These are phyloP conservation scores for Vicia villosa DNA, from an alignment of 306 rosid species.

Conservation along the genomic window DNA sequence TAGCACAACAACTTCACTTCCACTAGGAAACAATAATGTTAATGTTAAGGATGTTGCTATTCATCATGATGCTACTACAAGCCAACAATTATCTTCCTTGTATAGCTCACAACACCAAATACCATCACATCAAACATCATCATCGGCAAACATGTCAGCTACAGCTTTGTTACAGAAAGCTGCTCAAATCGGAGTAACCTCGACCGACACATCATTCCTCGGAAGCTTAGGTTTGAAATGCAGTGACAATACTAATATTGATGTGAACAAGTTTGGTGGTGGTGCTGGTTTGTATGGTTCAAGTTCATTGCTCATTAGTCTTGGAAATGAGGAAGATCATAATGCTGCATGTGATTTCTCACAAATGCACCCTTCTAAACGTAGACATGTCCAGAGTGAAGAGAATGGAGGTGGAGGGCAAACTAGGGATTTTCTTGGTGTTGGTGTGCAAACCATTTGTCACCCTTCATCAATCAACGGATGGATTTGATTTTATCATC, in stretches of 20 bases:
- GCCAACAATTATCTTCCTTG: conserved; percentile 53
- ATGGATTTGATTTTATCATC: conserved; percentile 57
- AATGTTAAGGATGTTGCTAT: conserved; percentile 28
- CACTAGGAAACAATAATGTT: conserved; percentile 32
- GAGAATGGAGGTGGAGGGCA: conserved; percentile 56
- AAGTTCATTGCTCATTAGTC: conserved; percentile 37
- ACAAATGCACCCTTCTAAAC: conserved; percentile 66
- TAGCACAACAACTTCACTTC: conserved; percentile 42
- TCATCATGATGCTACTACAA: conserved; percentile 6
- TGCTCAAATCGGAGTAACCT: conserved; percentile 73
- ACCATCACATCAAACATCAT: conserved; percentile 40
- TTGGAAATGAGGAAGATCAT: conserved; percentile 44
- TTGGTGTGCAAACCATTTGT: conserved; percentile 74
- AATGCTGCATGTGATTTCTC: conserved; percentile 45
- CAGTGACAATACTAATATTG: conserved; percentile 34
- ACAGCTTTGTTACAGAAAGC: conserved; percentile 91
- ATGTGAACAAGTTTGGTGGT: conserved; percentile 50
- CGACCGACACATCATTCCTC: conserved; percentile 59
- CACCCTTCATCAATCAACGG: conserved; percentile 70
- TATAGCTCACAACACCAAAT: conserved; percentile 60
- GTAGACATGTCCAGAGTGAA: conserved; percentile 54
- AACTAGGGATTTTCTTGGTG: conserved; percentile 91
- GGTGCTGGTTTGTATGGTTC: conserved; percentile 53
- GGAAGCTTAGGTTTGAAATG: conserved; percentile 66
- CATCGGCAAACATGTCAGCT: conserved; percentile 82